Conservation (phyloP, 257 asterid species). For the Apocynum venetum region DNA sequence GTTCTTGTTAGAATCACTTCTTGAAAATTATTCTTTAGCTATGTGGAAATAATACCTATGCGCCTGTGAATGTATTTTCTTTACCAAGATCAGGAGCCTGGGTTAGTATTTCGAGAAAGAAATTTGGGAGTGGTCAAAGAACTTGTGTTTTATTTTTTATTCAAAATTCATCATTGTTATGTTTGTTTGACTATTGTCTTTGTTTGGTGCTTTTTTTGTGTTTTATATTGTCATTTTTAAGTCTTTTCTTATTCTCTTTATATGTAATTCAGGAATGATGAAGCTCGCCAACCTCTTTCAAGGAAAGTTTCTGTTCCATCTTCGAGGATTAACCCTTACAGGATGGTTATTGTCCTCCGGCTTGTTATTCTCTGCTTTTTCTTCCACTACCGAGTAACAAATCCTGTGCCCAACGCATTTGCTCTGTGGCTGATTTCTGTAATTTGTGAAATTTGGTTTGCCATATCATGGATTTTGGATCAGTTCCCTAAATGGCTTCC, state of each 20-base stretch:
- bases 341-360: conserved; percentile 93
- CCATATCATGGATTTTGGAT: conserved; percentile 96
- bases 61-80: neutral
- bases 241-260: conserved; percentile 11
- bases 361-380: conserved; percentile 77
- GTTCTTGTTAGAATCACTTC: conserved; percentile 27
- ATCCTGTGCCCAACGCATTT: conserved; percentile 90
- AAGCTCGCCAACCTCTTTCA: conserved; percentile 96
- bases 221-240: neutral
- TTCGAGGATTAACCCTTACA: conserved; percentile 93
- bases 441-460: conserved; percentile 99
- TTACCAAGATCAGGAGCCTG: neutral
- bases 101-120: neutral
- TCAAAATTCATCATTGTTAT: neutral
- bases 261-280: conserved; percentile 76
- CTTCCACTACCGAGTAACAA: conserved; percentile 86
- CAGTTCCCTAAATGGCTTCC: conserved; percentile 99
- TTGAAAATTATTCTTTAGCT: conserved; percentile 9
- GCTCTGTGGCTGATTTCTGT: conserved; percentile 91
- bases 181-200: neutral
- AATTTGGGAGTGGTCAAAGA: neutral
- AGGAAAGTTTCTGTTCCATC: conserved; percentile 98
- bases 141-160: neutral
- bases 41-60: neutral
- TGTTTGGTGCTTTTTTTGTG: neutral